Percentiles rank a stretch among this genome's conserved stretches.
Evolutionary conservation across 257 asterid genomes (phyloP).

Genomic region (Rhazya stricta): DNA sequence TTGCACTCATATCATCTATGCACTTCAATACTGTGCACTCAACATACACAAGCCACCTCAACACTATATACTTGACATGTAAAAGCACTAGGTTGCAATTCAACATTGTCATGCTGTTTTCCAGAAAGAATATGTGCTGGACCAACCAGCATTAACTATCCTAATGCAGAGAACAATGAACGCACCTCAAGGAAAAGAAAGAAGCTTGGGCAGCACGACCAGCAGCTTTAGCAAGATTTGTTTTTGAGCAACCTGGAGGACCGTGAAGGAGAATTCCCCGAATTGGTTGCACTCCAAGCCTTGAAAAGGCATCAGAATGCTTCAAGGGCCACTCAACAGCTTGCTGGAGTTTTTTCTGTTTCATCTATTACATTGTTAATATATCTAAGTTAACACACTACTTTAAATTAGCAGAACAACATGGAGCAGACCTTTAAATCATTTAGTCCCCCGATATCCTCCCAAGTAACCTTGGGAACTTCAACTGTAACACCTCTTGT

Average conservation of each 20-base stretch:
- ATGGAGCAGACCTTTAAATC: conserved; percentile 64
- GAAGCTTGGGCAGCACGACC: conserved; percentile 95
- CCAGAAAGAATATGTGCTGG: neutral
- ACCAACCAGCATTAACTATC: neutral
- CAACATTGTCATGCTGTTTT: neutral
- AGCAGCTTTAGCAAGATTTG: conserved; percentile 95
- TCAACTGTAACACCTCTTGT: conserved; percentile 86
- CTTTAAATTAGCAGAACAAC: neutral
- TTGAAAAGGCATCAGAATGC: conserved; percentile 58
- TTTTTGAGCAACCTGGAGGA: conserved; percentile 99
- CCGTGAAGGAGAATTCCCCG: conserved; percentile 96
- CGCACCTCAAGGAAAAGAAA: conserved; percentile 87
- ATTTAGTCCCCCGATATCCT: conserved; percentile 83
- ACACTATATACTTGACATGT: neutral
- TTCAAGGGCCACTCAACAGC: conserved; percentile 98
- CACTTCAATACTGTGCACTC: neutral
- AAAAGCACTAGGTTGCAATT: neutral
- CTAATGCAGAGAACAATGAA: neutral
- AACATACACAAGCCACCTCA: neutral
- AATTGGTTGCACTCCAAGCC: conserved; percentile 75
- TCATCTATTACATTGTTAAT: conserved; percentile 14
- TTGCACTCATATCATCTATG: neutral
- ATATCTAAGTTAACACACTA: neutral
- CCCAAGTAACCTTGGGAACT: conserved; percentile 91
- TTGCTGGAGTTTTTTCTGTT: conserved; percentile 92